Conservation (phyloP, 1,284 basidiomycete species). For the Ustilago xerochloae region DNA sequence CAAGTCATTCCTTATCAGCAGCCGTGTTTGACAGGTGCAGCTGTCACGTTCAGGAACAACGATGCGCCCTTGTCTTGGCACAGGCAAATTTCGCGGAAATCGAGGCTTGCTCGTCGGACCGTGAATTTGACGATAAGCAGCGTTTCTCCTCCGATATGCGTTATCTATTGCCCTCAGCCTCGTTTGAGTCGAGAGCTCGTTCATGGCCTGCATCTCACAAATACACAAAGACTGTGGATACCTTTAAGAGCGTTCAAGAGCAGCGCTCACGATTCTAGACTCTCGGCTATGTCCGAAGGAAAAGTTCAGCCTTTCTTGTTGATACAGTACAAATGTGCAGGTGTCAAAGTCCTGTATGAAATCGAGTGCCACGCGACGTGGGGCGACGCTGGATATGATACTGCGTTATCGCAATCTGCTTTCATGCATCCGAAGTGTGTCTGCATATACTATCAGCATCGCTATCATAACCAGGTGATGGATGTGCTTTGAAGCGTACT, state of each 20-base stretch:
- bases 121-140: not conserved
- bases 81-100: not conserved
- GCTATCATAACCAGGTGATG: too few relatives aligned
- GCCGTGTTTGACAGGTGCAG: slow-evolving; percentile 8
- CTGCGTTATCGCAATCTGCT: not conserved
- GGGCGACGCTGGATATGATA: not conserved
- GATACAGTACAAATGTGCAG: too few relatives aligned
- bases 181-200: not conserved
- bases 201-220: too few relatives aligned
- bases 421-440: too few relatives aligned
- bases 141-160: not conserved
- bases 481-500: too few relatives aligned
- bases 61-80: slow-evolving; percentile 2
- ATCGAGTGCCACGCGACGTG: not conserved
- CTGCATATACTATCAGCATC: not conserved
- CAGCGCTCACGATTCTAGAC: too few relatives aligned
- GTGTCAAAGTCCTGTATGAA: not conserved
- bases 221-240: too few relatives aligned
- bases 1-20: slow-evolving; percentile 5
- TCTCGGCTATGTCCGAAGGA: not conserved
- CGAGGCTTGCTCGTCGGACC: not conserved
- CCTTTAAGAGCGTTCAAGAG: too few relatives aligned
- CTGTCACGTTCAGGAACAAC: not conserved
- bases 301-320: not conserved
- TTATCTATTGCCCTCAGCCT: not conserved